Conservation (phyloP, 2,329 filamentous ascomycete species). For the Fusarium tupiense region DNA sequence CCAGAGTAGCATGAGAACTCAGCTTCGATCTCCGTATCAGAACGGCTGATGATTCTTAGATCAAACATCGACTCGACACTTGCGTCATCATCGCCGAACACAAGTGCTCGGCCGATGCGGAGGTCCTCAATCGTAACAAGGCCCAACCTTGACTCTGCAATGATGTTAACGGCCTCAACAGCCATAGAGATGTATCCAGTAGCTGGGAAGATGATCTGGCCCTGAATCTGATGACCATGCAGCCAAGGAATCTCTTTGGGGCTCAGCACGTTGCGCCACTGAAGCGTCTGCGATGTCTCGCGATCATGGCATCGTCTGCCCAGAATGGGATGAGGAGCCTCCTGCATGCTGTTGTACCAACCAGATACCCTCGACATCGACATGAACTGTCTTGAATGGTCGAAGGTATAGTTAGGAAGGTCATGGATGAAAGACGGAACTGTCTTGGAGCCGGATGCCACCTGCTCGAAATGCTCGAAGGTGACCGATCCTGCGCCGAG, state of each 20-base stretch:
- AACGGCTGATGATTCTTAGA: neutral
- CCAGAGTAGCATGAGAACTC: neutral
- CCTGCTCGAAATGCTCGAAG: neutral
- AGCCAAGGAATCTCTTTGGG: neutral
- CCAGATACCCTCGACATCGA: neutral
- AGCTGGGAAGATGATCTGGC: neutral
- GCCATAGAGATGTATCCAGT: neutral
- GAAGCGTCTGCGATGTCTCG: neutral
- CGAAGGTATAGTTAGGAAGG: neutral
- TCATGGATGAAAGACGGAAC: neutral
- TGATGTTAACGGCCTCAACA: rapidly evolving
- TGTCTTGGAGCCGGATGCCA: neutral
- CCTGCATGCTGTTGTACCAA: neutral
- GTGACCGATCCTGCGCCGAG: neutral
- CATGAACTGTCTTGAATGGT: neutral
- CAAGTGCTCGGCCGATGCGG: rapidly evolving
- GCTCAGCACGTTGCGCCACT: neutral
- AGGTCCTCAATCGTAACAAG: rapidly evolving
- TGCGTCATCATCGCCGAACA: neutral
- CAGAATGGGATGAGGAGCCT: neutral
- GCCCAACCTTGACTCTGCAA: rapidly evolving
- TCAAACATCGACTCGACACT: neutral
- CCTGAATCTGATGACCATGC: neutral
- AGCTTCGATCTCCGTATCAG: neutral
- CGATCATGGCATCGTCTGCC: neutral